Conservation (phyloP, 805 yeast species). For the Candida pseudoglaebosa region DNA sequence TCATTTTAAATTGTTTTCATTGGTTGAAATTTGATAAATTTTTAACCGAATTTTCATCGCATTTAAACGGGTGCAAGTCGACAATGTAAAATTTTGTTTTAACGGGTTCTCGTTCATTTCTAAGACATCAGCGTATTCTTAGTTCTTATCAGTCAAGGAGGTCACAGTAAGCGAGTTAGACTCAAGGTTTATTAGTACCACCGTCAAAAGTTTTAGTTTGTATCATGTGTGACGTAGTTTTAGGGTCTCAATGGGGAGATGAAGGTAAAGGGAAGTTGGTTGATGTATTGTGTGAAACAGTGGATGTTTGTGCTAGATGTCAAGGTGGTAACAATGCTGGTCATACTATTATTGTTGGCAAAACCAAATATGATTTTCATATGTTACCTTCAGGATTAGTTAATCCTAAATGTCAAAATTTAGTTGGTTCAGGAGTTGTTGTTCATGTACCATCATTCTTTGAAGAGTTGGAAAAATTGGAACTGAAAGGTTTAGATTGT, state of each 20-base stretch:
- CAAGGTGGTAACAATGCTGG: conserved; percentile 99
- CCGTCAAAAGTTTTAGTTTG: no score
- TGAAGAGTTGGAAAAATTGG: conserved; percentile 76
- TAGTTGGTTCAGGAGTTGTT: conserved; percentile 95
- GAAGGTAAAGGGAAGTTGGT: conserved; percentile 99
- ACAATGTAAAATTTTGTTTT: conserved; percentile 7
- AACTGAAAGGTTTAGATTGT: conserved; percentile 75
- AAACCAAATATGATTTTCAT: conserved; percentile 92
- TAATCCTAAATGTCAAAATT: conserved; percentile 83
- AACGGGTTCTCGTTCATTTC: conserved; percentile 17
- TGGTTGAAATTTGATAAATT: background rate
- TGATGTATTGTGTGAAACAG: conserved; percentile 88
- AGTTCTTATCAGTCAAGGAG: conserved; percentile 8
- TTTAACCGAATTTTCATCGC: background rate
- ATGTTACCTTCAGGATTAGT: conserved; percentile 98
- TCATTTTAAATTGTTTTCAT: background rate
- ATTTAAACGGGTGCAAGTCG: background rate
- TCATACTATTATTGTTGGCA: conserved; percentile 92
- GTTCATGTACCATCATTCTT: conserved; percentile 92
- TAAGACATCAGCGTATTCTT: conserved; percentile 7
- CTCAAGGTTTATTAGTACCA: conserved; percentile 1
- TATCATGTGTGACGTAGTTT: conserved; percentile 80
- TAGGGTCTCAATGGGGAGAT: conserved; percentile 99
- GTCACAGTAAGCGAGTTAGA: background rate
- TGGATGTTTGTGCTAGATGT: conserved; percentile 96